A percentile compares a stretch with the other conserved stretches of the same genome.
These are phyloP conservation scores for Pulveroboletus frians DNA, from an alignment of 768 basidiomycete genomes.

Conservation along the genomic window DNA sequence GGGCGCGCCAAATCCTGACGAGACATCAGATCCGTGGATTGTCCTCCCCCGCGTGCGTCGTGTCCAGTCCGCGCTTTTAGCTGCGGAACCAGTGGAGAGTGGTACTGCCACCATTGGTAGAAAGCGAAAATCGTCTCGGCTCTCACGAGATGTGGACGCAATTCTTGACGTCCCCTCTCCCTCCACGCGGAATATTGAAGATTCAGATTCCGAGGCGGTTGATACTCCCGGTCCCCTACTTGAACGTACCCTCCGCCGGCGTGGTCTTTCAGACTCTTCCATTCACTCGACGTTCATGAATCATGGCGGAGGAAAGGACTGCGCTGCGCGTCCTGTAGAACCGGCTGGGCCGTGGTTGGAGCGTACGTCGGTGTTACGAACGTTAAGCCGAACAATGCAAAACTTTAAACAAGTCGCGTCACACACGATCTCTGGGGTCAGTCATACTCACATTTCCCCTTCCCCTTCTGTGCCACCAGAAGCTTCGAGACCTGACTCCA, in stretches of 20 bases:
- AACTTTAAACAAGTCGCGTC: slow-evolving; percentile 38
- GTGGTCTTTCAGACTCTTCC: slow-evolving; percentile 89
- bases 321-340: background rate
- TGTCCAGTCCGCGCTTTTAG: slow-evolving; percentile 24
- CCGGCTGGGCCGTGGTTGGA: slow-evolving; percentile 33
- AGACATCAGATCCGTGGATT: slow-evolving; percentile 64
- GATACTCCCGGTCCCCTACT: slow-evolving; percentile 50
- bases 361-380: slow-evolving; percentile 46
- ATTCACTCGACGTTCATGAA: slow-evolving; percentile 80
- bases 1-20: slow-evolving; percentile 58
- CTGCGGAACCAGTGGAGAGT: slow-evolving; percentile 15
- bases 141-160: slow-evolving; percentile 74
- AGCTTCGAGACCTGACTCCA: slow-evolving; percentile 9
- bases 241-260: slow-evolving; percentile 62
- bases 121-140: slow-evolving; percentile 20
- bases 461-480: slow-evolving; percentile 4
- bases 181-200: slow-evolving; percentile 22
- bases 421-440: slow-evolving; percentile 24
- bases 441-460: background rate
- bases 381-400: slow-evolving; percentile 50
- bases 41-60: slow-evolving; percentile 46
- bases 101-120: slow-evolving; percentile 16
- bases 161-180: slow-evolving; percentile 54
- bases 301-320: slow-evolving; percentile 37
- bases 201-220: slow-evolving; percentile 36